Conservation (phyloP, 2,329 filamentous ascomycete species). For the Colletotrichum simmondsii region DNA sequence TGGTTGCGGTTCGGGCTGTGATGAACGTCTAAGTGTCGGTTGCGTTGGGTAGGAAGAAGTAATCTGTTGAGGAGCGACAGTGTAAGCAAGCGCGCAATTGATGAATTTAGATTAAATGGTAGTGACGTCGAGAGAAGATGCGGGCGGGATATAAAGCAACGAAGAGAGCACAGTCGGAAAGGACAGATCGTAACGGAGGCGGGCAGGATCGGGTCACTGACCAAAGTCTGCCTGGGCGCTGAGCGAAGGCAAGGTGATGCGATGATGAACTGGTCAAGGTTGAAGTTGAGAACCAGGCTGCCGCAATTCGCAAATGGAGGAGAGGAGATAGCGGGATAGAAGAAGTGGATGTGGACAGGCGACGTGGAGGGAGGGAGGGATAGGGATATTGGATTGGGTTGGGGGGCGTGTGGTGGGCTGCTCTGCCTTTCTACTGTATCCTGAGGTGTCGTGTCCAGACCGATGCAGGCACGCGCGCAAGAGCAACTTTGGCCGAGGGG, state of each 20-base stretch:
- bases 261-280: constrained; percentile 22
- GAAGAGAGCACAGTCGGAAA: constrained; percentile 17
- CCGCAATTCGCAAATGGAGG: constrained; percentile 33
- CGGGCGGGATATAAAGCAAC: constrained; percentile 25
- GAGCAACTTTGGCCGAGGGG: constrained; percentile 33
- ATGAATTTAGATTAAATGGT: constrained; percentile 15
- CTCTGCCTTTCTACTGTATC: constrained; percentile 24
- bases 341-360: constrained; percentile 35
- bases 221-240: constrained; percentile 29
- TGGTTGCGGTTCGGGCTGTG: constrained; percentile 69
- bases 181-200: constrained; percentile 28
- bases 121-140: constrained; percentile 22
- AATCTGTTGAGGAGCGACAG: constrained; percentile 16
- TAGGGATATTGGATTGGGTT: constrained; percentile 34
- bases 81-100: constrained; percentile 33
- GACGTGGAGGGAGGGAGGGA: constrained; percentile 35
- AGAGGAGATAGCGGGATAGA: constrained; percentile 32
- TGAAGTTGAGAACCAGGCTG: constrained; percentile 31
- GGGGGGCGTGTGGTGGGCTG: constrained; percentile 31
- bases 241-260: constrained; percentile 12
- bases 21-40: constrained; percentile 49
- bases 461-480: constrained; percentile 33
- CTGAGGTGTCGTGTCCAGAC: constrained; percentile 35
- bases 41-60: constrained; percentile 41
- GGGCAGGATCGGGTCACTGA: constrained; percentile 25